Evolutionary conservation across 2,329 filamentous ascomycete species (phyloP).

Genomic region (Tolypocladium tropicale): DNA sequence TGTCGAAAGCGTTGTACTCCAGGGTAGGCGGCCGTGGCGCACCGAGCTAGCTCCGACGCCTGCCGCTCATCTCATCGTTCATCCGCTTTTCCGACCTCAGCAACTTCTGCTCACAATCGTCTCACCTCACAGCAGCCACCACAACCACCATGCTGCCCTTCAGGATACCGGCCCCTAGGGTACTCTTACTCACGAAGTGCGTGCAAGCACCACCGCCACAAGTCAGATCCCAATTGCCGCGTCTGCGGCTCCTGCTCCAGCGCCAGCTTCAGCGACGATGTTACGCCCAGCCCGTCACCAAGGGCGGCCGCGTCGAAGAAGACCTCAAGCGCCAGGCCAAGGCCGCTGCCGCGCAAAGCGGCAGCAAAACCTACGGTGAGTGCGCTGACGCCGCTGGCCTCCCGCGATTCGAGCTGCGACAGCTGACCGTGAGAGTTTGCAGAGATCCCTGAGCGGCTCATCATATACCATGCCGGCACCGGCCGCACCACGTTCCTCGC

Average conservation of each 20-base stretch:
- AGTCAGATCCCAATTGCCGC: not conserved
- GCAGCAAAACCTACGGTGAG: conserved; percentile 12
- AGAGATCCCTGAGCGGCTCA: conserved; percentile 47
- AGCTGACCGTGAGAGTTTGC: not conserved
- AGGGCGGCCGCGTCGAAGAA: conserved; percentile 5
- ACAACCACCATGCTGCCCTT: conserved; percentile 2
- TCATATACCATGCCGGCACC: conserved; percentile 69
- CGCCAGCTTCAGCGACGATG: conserved; percentile 15
- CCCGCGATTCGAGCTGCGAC: not conserved
- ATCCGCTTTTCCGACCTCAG: not conserved
- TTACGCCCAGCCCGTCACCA: conserved; percentile 11
- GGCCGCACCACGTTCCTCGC: conserved; percentile 57
- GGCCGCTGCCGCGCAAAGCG: conserved; percentile 9
- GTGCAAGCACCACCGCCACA: not conserved
- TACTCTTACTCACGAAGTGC: not conserved
- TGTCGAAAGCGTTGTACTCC: not conserved
- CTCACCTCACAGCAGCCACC: not conserved
- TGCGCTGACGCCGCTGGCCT: not conserved
- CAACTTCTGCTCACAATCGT: not conserved
- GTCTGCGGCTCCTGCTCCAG: conserved; percentile 4
- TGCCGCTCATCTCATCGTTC: not conserved
- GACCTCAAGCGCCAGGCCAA: conserved; percentile 17
- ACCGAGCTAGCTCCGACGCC: too few relatives aligned
- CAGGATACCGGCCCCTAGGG: not conserved
- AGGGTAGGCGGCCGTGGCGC: not conserved